A percentile compares a stretch with the other conserved stretches of the same genome.
Conservation (phyloP, 1,284 basidiomycete species). For the Cystobasidium slooffiae region DNA sequence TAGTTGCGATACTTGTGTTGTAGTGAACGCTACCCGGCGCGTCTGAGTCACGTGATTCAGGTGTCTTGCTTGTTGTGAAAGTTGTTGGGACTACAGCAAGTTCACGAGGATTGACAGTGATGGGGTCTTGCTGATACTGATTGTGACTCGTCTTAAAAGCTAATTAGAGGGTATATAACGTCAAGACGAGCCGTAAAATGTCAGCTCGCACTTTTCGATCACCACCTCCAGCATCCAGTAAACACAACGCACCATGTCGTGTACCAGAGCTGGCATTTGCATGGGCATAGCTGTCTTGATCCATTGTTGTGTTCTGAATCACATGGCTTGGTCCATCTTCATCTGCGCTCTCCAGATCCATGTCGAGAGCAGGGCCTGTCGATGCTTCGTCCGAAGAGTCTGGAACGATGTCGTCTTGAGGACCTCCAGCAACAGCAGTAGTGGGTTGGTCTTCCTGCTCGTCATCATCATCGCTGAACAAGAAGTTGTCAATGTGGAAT, state of each 20-base stretch:
- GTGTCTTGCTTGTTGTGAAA: slow-evolving; percentile 1
- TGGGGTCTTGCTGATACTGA: neutral
- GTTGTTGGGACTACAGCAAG: neutral
- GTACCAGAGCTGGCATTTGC: neutral
- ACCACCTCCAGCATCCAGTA: neutral
- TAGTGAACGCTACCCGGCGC: neutral
- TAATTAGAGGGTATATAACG: neutral
- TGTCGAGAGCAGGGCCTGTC: slow-evolving; percentile 24
- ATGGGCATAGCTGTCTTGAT: slow-evolving; percentile 4
- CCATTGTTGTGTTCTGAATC: no score
- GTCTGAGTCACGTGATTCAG: slow-evolving; percentile 10
- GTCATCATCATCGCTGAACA: slow-evolving; percentile 23
- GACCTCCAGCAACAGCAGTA: neutral
- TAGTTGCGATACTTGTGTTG: slow-evolving; percentile 4
- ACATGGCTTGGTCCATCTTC: neutral
- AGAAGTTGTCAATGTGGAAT: slow-evolving; percentile 6
- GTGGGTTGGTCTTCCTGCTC: neutral
- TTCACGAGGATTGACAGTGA: neutral
- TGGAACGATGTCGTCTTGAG: slow-evolving; percentile 7
- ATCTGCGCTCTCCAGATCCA: neutral
- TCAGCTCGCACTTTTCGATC: slow-evolving; percentile 12
- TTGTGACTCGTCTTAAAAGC: neutral
- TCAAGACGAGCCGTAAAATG: neutral
- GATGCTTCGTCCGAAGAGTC: slow-evolving; percentile 33
- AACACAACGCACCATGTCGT: slow-evolving; percentile 8